Evolutionary conservation across 192 early-diverging fungal species (phyloP).

Genomic region (Backusella luteola): DNA sequence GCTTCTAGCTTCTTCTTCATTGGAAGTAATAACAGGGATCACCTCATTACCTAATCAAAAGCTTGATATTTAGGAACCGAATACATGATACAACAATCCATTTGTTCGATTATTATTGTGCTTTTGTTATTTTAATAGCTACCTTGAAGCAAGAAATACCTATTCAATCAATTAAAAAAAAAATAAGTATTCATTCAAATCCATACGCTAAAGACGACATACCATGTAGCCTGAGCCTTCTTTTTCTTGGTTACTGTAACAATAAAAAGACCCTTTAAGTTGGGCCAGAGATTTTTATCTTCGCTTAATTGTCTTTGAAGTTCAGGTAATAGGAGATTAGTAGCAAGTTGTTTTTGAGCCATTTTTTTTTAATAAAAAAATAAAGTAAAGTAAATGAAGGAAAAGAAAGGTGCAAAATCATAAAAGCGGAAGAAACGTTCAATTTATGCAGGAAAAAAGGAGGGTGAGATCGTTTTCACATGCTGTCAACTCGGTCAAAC

Average conservation of each 20-base stretch:
- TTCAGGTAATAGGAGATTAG: conserved; percentile 22
- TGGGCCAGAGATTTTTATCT: conserved; percentile 28
- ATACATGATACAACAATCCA: neutral
- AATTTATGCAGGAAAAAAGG: neutral
- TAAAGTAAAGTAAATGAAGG: neutral
- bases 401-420: neutral
- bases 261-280: conserved; percentile 33
- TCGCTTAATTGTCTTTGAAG: conserved; percentile 18
- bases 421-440: too few species aligned
- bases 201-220: neutral
- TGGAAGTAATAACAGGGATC: conserved; percentile 29
- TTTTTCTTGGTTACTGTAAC: conserved; percentile 32
- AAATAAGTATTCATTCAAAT: neutral
- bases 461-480: neutral
- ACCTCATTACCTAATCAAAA: conserved; percentile 21
- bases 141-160: conserved; percentile 34
- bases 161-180: neutral
- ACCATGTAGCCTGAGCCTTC: conserved; percentile 31
- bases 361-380: neutral
- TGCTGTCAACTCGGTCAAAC: neutral
- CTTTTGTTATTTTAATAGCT: neutral
- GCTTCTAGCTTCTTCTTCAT: conserved; percentile 9
- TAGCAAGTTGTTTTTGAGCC: conserved; percentile 12
- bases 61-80: neutral
- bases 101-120: neutral